Percentiles rank a stretch among this genome's conserved stretches.
Evolutionary conservation across 2,329 filamentous ascomycete genomes (phyloP).

Genomic region (Monilinia fructigena): DNA sequence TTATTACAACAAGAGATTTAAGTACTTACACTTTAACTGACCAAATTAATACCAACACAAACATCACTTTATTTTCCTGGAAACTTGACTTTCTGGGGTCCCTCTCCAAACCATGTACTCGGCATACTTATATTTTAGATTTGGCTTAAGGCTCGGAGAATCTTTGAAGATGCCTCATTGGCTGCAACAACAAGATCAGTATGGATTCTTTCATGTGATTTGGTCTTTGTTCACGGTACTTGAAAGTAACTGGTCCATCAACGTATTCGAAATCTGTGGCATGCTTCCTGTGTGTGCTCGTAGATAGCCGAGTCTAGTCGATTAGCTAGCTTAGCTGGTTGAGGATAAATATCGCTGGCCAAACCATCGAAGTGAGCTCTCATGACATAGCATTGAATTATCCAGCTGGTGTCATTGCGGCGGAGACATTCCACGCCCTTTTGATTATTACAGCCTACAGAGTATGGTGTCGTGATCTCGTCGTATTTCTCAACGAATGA

Average conservation of each 20-base stretch:
- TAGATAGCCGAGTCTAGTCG: background rate
- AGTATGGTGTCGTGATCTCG: background rate
- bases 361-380: slow-evolving; percentile 32
- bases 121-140: background rate
- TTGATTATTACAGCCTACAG: background rate
- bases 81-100: background rate
- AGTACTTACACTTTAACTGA: too few relatives aligned
- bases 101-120: slow-evolving; percentile 16
- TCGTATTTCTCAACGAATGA: background rate
- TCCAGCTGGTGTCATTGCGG: slow-evolving; percentile 25
- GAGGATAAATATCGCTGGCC: slow-evolving; percentile 17
- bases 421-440: slow-evolving; percentile 1
- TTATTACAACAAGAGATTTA: too few relatives aligned
- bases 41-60: too few relatives aligned
- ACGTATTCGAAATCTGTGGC: background rate
- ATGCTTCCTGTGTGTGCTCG: background rate
- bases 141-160: background rate
- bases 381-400: slow-evolving; percentile 28
- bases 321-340: background rate
- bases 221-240: background rate
- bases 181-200: slow-evolving; percentile 8
- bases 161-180: background rate
- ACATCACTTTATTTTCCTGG: background rate
- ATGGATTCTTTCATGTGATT: background rate
- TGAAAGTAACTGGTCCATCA: too few relatives aligned